Evolutionary conservation across 805 yeast genomes (phyloP).

Genomic region (Suhomyces xylopsoci): DNA sequence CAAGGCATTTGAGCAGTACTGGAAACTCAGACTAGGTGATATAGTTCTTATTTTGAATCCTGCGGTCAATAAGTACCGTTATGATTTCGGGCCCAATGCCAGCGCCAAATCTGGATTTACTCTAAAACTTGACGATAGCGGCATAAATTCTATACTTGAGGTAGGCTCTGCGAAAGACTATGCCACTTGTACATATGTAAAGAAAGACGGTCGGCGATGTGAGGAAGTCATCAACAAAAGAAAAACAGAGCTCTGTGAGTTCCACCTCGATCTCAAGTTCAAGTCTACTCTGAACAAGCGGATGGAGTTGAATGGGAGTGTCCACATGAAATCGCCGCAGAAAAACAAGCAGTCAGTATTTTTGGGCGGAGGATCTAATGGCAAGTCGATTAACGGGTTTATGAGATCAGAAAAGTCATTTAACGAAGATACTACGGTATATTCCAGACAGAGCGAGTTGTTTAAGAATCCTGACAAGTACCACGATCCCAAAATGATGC

Average conservation of each 20-base stretch:
- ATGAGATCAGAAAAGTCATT: constrained; percentile 14
- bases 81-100: constrained; percentile 18
- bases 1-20: constrained; percentile 62
- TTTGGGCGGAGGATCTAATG: constrained; percentile 29
- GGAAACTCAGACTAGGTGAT: constrained; percentile 74
- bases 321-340: constrained; percentile 55
- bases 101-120: constrained; percentile 40
- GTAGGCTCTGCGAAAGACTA: constrained; percentile 69
- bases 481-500: constrained; percentile 45
- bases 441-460: constrained; percentile 15
- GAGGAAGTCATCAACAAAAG: constrained; percentile 55
- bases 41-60: constrained; percentile 78
- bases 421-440: constrained; percentile 23
- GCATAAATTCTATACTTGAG: constrained; percentile 55
- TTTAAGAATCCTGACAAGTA: constrained; percentile 31
- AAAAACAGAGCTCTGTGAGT: constrained; percentile 60
- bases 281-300: constrained; percentile 56
- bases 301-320: constrained; percentile 69
- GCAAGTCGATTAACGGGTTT: constrained; percentile 4
- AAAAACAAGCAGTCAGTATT: constrained; percentile 37
- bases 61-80: constrained; percentile 35
- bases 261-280: constrained; percentile 60
- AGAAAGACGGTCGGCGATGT: constrained; percentile 53
- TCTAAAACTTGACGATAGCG: constrained; percentile 49
- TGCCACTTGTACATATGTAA: constrained; percentile 60